Evolutionary conservation across 1,139 yeast genomes (phyloP), one percentile per base, ranked within the genome.

Genomic region (Pichia sp.): DNA sequence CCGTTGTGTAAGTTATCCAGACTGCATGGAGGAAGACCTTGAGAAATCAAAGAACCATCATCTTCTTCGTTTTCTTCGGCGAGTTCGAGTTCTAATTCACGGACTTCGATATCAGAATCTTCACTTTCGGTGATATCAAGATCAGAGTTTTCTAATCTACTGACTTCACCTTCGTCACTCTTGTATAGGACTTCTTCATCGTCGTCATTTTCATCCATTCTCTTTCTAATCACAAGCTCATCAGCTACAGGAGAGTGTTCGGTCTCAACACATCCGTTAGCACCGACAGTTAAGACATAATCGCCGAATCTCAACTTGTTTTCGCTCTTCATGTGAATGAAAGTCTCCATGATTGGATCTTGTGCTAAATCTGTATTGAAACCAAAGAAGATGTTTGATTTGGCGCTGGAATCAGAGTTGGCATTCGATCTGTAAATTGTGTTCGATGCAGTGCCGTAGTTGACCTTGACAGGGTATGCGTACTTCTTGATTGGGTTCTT

Each of bases 401-500:
- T 19, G n/a, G n/a, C n/a, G n/a, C n/a, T n/a, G n/a, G n/a, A n/a
- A n/a, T n/a, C n/a, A n/a, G n/a, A n/a, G n/a, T n/a, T n/a, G n/a
- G n/a, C n/a, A 3, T 18, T 17, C 11, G 27, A 18, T 20, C 21
- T 12, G 4, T 32, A 14, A 28, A 33, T 14, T 31, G 5, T 24
- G 20, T 32, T 28, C 2, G 17, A 4, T 17, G 31, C 15, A 42
- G n/a, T 39, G 20, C 37, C 46, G 1, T 27, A 33, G 1, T 20
- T 36, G 2, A 42, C 34, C 15, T 48, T 44, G 9, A 59, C n/a
- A 12, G 60, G 60, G 35, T 51, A 42, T 7, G 42, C 35, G 34
- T 59, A 59, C 32, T 61, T 62, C 28, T 52, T 55, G 9, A 55
- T 49, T 0, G 46, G 39, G 33, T 58, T 59, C 28, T 47, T 52